Conservation (phyloP, 208 protist species). For the Leishmania mexicana region DNA sequence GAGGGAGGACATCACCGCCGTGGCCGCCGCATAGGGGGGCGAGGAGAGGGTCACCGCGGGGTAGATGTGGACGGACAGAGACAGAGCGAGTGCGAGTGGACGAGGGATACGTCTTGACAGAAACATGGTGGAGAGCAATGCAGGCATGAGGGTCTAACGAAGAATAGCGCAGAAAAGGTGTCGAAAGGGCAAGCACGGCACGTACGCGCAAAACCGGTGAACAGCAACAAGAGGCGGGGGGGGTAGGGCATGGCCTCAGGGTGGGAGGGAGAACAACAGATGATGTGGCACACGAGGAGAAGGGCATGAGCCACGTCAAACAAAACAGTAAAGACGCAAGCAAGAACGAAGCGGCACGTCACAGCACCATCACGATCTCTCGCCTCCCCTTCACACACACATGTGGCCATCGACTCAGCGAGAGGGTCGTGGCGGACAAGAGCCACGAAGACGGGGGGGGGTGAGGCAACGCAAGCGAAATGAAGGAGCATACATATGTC, state of each 20-base stretch:
- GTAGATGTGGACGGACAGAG: too few species aligned
- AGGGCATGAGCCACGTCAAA: background rate
- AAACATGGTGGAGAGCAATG: constrained; percentile 1
- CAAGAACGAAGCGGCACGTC: background rate
- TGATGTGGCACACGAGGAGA: background rate
- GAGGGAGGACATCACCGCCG: background rate
- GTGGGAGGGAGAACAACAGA: background rate
- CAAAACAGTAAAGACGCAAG: background rate
- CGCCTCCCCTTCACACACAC: background rate
- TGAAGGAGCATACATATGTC: background rate
- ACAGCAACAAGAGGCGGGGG: background rate
- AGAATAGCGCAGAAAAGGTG: background rate
- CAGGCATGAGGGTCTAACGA: background rate
- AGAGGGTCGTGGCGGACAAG: background rate
- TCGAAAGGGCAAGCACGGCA: background rate
- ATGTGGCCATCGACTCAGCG: background rate
- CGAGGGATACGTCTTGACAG: background rate
- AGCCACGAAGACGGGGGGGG: background rate
- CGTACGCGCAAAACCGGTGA: background rate
- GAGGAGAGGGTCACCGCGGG: background rate
- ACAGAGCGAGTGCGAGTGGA: background rate
- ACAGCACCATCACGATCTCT: background rate
- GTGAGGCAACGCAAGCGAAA: background rate
- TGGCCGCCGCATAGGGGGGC: background rate
- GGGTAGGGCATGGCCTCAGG: background rate